Evolutionary conservation across 2,329 filamentous ascomycete species (phyloP), one percentile per base, ranked within the genome.

Genomic region (Calonectria pseudoreteaudii): DNA sequence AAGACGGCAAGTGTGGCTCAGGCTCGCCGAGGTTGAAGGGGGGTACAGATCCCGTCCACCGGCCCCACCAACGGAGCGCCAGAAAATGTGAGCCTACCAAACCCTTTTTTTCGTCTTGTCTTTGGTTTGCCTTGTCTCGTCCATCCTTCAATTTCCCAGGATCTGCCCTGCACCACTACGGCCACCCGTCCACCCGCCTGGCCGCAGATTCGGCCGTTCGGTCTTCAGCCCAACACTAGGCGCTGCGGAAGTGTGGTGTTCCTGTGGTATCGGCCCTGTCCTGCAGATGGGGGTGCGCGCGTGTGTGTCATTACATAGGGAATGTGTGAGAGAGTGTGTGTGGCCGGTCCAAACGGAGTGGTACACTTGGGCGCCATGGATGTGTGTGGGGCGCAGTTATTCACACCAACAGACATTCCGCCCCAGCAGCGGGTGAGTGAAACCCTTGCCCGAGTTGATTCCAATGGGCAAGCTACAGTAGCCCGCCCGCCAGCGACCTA

Each of bases 161-260:
- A 73, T 76, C 68, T 72, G 66, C 78, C 76, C 76, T 76, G 77
- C 70, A 77, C 66, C 44, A 73, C 53, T 47, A 52, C 52, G 31
- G 30, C 52, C 64, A 60, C 30, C 69, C 62, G 23, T 58, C 60
- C 50, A 26, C 62, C 50, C 60, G 28, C 44, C 67, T 28, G 52
- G 50, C 41, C 60, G 49, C 44, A 60, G 16, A 38, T 50, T 23
- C 30, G 56, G 56, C 56, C 65, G 65, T 50, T 52, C 49, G 9
- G 23, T 18, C 49, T 31, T 60, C 69, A 66, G 31, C 52, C 62
- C 62, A 56, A 20, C 47, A 70, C 44, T 62, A 28, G 49, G 34
- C 23, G 2, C 34, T 66, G 34, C 65, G 49, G 65, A 67, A 52
- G 49, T 56, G 31, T 36, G 49, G 31, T 41, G 49, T 67, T 50